Evolutionary conservation across 306 rosid species (phyloP).

Genomic region (Cyclanthera cordifolia): DNA sequence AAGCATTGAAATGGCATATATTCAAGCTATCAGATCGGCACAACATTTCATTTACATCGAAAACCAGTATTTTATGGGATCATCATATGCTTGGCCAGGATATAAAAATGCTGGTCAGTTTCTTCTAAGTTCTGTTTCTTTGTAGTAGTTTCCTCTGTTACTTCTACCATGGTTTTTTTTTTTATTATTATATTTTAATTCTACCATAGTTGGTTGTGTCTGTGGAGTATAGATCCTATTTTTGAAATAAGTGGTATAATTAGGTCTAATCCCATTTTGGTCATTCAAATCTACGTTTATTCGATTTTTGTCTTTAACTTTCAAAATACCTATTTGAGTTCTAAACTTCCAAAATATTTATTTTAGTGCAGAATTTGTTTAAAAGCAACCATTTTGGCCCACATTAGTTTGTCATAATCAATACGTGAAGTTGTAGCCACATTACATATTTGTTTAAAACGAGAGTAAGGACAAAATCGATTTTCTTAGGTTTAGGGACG

Average conservation of each 20-base stretch:
- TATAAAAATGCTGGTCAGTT: conserved; percentile 70
- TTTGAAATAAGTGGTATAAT: no score
- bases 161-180: no score
- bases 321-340: neutral
- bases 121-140: conserved; percentile 8
- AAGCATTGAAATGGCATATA: conserved; percentile 86
- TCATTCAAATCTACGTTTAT: neutral
- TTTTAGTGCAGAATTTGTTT: neutral
- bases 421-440: neutral
- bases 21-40: conserved; percentile 94
- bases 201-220: no score
- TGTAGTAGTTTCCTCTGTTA: no score
- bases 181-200: no score
- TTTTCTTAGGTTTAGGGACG: neutral
- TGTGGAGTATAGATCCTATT: no score
- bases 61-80: conserved; percentile 87
- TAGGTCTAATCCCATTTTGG: neutral
- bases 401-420: neutral
- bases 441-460: no score
- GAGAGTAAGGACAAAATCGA: neutral
- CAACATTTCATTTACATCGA: conserved; percentile 87
- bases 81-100: conserved; percentile 84
- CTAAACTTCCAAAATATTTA: neutral
- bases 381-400: neutral
- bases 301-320: neutral